A percentile compares a stretch with the other conserved stretches of the same genome.
phyloP scores from a whole-genome alignment of 2,329 filamentous ascomycete species.

The Arthrobotrys sinensis region DNA sequence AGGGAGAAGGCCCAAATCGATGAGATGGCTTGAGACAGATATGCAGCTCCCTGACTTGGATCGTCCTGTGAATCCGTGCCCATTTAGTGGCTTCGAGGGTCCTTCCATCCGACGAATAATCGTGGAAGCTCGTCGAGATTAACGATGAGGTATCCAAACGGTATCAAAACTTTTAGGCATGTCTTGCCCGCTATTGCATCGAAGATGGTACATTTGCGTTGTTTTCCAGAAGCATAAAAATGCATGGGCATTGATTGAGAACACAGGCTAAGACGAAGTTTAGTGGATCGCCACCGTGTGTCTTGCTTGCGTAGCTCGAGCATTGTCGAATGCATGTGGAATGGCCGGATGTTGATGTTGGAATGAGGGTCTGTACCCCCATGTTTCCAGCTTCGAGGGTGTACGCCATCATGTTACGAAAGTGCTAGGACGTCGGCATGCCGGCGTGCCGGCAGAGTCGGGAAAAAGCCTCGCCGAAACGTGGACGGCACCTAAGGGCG shows the following conservation, averaged over 20 bases:
- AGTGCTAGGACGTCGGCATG: constrained; percentile 16
- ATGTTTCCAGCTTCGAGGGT: constrained; percentile 21
- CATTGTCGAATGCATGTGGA: constrained; percentile 26
- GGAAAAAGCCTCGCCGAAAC: constrained; percentile 41
- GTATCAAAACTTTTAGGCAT: constrained; percentile 18
- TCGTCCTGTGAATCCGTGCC: constrained; percentile 28
- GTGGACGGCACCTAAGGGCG: constrained; percentile 25
- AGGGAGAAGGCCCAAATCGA: constrained; percentile 20
- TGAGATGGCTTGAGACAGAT: constrained; percentile 43
- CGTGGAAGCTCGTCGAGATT: constrained; percentile 11
- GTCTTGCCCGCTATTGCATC: constrained; percentile 32
- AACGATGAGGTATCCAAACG: constrained; percentile 13
- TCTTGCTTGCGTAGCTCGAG: constrained; percentile 37
- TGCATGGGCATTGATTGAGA: constrained; percentile 31
- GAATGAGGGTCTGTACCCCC: constrained; percentile 24
- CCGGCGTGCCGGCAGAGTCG: constrained; percentile 2
- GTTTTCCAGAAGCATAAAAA: constrained; percentile 38
- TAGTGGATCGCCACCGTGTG: constrained; percentile 54
- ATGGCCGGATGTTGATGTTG: constrained; percentile 46
- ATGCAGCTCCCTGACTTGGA: constrained; percentile 43
- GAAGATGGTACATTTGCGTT: constrained; percentile 49
- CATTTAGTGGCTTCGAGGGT: constrained; percentile 25
- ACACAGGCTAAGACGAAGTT: constrained; percentile 20
- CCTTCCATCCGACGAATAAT: constrained; percentile 22
- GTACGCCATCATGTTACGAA: constrained; percentile 35